phyloP scores from a whole-genome alignment of 192 early-diverging fungal genomes.

The Coemansia sp. region DNA sequence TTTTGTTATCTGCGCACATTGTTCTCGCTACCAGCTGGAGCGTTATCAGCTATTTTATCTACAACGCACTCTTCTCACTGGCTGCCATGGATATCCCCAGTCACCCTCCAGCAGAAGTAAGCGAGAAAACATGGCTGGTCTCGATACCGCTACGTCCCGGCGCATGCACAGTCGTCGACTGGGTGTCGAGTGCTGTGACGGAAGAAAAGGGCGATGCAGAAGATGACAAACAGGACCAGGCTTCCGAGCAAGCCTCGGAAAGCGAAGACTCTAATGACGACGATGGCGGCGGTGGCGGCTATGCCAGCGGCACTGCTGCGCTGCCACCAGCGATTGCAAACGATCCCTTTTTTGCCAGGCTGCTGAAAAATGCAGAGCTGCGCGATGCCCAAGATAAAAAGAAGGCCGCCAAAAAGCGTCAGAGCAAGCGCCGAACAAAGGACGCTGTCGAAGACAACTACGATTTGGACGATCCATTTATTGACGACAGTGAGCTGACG shows the following conservation, averaged over 20 bases:
- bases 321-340: constrained; percentile 53
- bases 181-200: constrained; percentile 22
- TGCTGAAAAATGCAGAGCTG: constrained; percentile 44
- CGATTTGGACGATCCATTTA: constrained; percentile 55
- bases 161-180: constrained; percentile 47
- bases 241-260: constrained; percentile 18
- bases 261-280: constrained; percentile 31
- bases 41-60: not conserved
- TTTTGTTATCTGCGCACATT: no score
- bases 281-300: constrained; percentile 22
- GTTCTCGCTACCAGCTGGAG: not conserved
- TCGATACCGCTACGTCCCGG: constrained; percentile 38
- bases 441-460: constrained; percentile 45
- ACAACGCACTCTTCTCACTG: not conserved
- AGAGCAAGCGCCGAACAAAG: constrained; percentile 22
- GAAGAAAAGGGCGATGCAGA: constrained; percentile 11
- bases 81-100: constrained; percentile 35
- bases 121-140: constrained; percentile 34
- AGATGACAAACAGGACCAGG: constrained; percentile 8
- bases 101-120: constrained; percentile 15
- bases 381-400: constrained; percentile 34
- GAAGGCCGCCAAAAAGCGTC: constrained; percentile 17
- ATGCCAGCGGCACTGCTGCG: constrained; percentile 35
- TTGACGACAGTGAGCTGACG: constrained; percentile 53
- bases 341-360: constrained; percentile 51